Conservation (phyloP, 495 filamentous ascomycete species). For the Hypomontagnella submonticulosa region DNA sequence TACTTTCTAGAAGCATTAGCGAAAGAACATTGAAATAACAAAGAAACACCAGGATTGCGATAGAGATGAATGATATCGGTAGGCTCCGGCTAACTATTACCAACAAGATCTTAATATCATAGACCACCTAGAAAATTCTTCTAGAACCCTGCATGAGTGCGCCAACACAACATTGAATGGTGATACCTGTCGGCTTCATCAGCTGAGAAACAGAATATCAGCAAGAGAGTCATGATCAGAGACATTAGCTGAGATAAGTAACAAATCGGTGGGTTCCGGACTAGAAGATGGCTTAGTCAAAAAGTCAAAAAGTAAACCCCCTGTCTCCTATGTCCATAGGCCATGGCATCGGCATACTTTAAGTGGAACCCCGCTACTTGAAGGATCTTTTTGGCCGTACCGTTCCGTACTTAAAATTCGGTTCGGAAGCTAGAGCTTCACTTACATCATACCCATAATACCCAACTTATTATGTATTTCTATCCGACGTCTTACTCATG, state of each 20-base stretch:
- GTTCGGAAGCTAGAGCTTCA: slow-evolving; percentile 36
- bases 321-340: slow-evolving; percentile 6
- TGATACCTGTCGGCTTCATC: slow-evolving; percentile 8
- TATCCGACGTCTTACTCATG: slow-evolving; percentile 7
- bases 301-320: neutral
- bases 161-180: slow-evolving; percentile 1
- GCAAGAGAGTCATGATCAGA: slow-evolving; percentile 17
- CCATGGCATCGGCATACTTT: slow-evolving; percentile 32
- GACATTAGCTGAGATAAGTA: slow-evolving; percentile 29
- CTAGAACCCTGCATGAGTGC: slow-evolving; percentile 10
- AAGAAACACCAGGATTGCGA: slow-evolving; percentile 1
- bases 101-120: slow-evolving; percentile 18
- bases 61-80: slow-evolving; percentile 20
- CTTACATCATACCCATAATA: slow-evolving; percentile 44
- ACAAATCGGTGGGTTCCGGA: slow-evolving; percentile 37
- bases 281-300: slow-evolving; percentile 7
- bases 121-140: slow-evolving; percentile 1
- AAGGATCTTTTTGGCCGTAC: slow-evolving; percentile 21
- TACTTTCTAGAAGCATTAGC: neutral
- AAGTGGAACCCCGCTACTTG: slow-evolving; percentile 33
- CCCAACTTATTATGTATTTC: slow-evolving; percentile 27
- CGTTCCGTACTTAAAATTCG: slow-evolving; percentile 30
- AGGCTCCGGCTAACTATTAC: slow-evolving; percentile 24
- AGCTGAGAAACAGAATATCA: slow-evolving; percentile 13
- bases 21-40: neutral